Evolutionary conservation across 2,329 filamentous ascomycete genomes (phyloP).

Genomic region (Calonectria hongkongensis): DNA sequence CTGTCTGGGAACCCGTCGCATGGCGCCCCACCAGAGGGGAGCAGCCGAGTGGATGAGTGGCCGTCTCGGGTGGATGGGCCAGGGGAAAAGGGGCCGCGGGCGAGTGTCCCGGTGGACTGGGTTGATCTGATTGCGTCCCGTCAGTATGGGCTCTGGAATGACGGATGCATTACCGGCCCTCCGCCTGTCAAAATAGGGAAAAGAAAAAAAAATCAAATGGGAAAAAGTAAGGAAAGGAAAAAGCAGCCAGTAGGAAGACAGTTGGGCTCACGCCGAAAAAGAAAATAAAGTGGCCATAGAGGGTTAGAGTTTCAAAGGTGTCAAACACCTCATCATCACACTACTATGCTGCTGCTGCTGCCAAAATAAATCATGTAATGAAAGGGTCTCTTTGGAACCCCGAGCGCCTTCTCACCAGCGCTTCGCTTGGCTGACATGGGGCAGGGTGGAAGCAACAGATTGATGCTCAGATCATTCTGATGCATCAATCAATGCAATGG

Average conservation of each 20-base stretch:
- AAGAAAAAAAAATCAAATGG: constrained; percentile 22
- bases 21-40: constrained; percentile 56
- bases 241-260: background rate
- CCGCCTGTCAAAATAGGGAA: constrained; percentile 37
- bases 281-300: constrained; percentile 18
- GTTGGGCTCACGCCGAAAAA: constrained; percentile 1
- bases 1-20: constrained; percentile 51
- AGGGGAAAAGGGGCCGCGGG: constrained; percentile 56
- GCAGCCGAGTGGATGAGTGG: constrained; percentile 53
- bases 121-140: constrained; percentile 57
- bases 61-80: constrained; percentile 47
- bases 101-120: constrained; percentile 56
- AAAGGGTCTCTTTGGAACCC: constrained; percentile 7
- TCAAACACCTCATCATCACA: constrained; percentile 14
- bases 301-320: constrained; percentile 33
- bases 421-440: constrained; percentile 28
- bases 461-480: constrained; percentile 33
- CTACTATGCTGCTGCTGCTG: background rate
- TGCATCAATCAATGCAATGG: constrained; percentile 25
- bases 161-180: constrained; percentile 45
- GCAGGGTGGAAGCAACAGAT: constrained; percentile 27
- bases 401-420: constrained; percentile 30
- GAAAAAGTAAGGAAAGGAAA: constrained; percentile 25
- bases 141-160: constrained; percentile 51
- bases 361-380: constrained; percentile 22